Percentiles rank a stretch among this genome's conserved stretches.
phyloP scores from a whole-genome alignment of 345 rosid species.

The Aquilaria yunnanensis region DNA sequence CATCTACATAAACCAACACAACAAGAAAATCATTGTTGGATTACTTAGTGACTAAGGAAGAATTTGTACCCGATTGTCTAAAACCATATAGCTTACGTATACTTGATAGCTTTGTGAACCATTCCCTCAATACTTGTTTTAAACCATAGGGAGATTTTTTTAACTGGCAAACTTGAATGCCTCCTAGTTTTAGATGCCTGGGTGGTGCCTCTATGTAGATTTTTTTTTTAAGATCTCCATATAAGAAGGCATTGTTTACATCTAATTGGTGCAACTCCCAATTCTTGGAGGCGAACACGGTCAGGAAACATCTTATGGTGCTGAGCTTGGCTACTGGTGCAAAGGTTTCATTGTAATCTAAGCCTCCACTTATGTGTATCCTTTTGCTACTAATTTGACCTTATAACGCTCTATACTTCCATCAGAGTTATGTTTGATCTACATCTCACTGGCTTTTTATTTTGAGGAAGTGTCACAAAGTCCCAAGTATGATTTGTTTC shows the following conservation, averaged over 20 bases:
- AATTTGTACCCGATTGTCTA: background rate
- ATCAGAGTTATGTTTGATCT: too few relatives aligned
- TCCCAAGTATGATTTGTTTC: too few relatives aligned
- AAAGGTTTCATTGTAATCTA: background rate
- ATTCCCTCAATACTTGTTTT: background rate
- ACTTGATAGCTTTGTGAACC: background rate
- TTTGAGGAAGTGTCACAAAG: too few relatives aligned
- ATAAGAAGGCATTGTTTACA: too few relatives aligned
- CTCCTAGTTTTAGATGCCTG: background rate
- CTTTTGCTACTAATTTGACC: background rate
- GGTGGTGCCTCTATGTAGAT: background rate
- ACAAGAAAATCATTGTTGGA: background rate
- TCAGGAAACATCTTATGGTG: background rate
- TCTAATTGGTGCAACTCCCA: too few relatives aligned
- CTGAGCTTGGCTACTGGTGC: background rate
- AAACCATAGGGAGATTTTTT: background rate
- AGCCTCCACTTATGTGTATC: background rate
- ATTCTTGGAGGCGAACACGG: background rate
- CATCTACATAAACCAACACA: background rate
- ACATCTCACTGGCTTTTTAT: too few relatives aligned
- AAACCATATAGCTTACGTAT: background rate
- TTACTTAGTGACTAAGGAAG: background rate
- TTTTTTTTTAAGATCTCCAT: conserved; percentile 1
- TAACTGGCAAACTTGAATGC: background rate
- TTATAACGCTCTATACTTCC: background rate